phyloP scores from a whole-genome alignment of 2,329 filamentous ascomycete species.

The Penicillium crustosum region DNA sequence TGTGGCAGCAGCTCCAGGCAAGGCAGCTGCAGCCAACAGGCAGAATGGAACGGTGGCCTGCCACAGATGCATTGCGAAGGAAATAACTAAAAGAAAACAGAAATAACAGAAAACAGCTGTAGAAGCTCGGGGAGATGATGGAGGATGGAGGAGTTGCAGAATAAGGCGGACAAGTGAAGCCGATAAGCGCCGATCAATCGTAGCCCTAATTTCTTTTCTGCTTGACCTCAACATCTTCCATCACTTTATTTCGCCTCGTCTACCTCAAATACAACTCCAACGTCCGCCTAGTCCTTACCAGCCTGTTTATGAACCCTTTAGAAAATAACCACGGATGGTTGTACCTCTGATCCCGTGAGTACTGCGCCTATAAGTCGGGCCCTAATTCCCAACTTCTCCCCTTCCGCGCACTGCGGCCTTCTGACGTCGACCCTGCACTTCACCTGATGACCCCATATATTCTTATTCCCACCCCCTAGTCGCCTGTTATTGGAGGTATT shows the following conservation, averaged over 20 bases:
- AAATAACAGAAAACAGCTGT: conserved; percentile 3
- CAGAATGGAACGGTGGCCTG: conserved; percentile 37
- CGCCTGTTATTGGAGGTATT: neutral
- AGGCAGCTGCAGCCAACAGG: conserved; percentile 37
- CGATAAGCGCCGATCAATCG: conserved; percentile 29
- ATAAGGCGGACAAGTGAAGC: conserved; percentile 25
- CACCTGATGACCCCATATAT: conserved; percentile 2
- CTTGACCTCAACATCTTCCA: conserved; percentile 18
- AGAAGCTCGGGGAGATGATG: conserved; percentile 12
- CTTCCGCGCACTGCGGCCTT: conserved; percentile 14
- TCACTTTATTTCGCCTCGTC: conserved; percentile 3
- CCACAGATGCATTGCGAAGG: conserved; percentile 40
- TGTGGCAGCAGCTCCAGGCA: conserved; percentile 48
- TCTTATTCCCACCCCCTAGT: neutral
- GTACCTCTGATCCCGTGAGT: conserved; percentile 13
- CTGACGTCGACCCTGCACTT: conserved; percentile 18
- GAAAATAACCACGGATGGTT: conserved; percentile 1
- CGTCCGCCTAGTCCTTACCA: neutral
- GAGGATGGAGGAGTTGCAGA: conserved; percentile 22
- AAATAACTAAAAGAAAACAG: conserved; percentile 6
- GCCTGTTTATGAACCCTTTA: neutral
- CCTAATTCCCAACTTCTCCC: conserved; percentile 20
- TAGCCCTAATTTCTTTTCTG: conserved; percentile 43
- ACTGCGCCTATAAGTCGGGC: conserved; percentile 2
- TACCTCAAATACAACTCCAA: conserved; percentile 1